phyloP scores from a whole-genome alignment of 2,329 filamentous ascomycete genomes.

The Neocatenulostroma microsporum region DNA sequence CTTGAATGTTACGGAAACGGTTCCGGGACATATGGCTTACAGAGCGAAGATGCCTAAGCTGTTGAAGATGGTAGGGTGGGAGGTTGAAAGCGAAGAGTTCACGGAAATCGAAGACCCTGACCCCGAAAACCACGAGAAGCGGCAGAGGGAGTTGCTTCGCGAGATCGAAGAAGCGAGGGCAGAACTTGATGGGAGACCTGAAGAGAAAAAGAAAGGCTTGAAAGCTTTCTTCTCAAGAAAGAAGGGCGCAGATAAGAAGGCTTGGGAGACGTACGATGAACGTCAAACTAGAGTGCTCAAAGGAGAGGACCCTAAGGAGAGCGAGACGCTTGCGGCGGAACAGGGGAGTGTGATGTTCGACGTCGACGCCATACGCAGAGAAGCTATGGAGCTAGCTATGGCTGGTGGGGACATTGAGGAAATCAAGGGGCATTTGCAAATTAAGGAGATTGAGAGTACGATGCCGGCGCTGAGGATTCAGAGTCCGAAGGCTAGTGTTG shows the following conservation, averaged over 20 bases:
- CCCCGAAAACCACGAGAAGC: constrained; percentile 79
- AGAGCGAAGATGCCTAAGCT: constrained; percentile 84
- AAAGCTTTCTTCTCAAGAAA: constrained; percentile 74
- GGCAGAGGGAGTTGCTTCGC: constrained; percentile 87
- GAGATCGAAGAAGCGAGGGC: constrained; percentile 93
- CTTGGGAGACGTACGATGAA: constrained; percentile 93
- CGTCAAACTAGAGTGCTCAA: constrained; percentile 36
- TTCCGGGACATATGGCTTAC: constrained; percentile 94
- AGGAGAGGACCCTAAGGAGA: constrained; percentile 36
- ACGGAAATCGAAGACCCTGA: constrained; percentile 95
- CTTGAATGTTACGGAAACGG: constrained; percentile 74
- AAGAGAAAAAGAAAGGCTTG: constrained; percentile 58
- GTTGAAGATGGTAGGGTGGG: constrained; percentile 80
- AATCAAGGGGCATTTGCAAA: constrained; percentile 55
- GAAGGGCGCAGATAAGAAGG: constrained; percentile 67
- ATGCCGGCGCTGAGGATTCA: constrained; percentile 78
- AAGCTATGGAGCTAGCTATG: constrained; percentile 64
- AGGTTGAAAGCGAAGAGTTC: constrained; percentile 88
- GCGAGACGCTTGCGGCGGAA: constrained; percentile 39
- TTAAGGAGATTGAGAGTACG: constrained; percentile 69
- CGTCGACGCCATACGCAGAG: constrained; percentile 74
- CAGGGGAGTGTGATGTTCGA: constrained; percentile 70
- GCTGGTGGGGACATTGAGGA: constrained; percentile 67
- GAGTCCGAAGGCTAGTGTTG: neutral
- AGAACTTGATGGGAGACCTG: constrained; percentile 71